Base-by-base conservation (phyloP, 169 alveolate genomes). In the Neospora caninum region DNA sequence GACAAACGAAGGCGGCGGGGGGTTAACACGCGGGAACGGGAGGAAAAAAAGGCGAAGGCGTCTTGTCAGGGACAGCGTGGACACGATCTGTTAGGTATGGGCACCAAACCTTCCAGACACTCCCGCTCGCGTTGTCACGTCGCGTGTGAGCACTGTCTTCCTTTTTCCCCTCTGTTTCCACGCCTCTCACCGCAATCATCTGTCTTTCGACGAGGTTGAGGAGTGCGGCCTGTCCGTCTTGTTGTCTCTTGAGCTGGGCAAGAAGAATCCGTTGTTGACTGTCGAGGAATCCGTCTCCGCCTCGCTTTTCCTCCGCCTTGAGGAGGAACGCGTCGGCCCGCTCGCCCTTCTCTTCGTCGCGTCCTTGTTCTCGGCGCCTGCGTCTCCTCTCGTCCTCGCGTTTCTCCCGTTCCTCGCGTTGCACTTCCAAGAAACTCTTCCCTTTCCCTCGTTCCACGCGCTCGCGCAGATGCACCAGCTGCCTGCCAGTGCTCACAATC, bases 121-220 rank as follows among this genome's bases (percentile, higher is more conserved):
- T n/a, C n/a, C n/a, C n/a, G n/a, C n/a, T n/a, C n/a, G n/a, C n/a
- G n/a, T n/a, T n/a, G n/a, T n/a, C n/a, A n/a, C n/a, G n/a, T n/a
- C n/a, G n/a, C n/a, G n/a, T n/a, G n/a, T n/a, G n/a, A n/a, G n/a
- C n/a, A n/a, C n/a, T n/a, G n/a, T n/a, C n/a, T n/a, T n/a, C n/a
- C n/a, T n/a, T n/a, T n/a, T n/a, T 49, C 58, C 58, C 58, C 58
- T 49, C 58, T 4, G 58, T 49, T 49, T 13, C 22, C 22, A 49
- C 84, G 27, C 84, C 25, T 58, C 70, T 36, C 43, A 36, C 84
- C 45, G 84, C 84, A 36, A 31, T 73, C 49, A 73, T 41, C 84
- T 73, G 39, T 16, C 84, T 18, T n/a, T 73, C 84, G 42, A 73
- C 84, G 25, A 73, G 84, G 42, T 73, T 73, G 84, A 73, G 84